Conservation (phyloP, 495 filamentous ascomycete genomes). For the Penicillium roqueforti region DNA sequence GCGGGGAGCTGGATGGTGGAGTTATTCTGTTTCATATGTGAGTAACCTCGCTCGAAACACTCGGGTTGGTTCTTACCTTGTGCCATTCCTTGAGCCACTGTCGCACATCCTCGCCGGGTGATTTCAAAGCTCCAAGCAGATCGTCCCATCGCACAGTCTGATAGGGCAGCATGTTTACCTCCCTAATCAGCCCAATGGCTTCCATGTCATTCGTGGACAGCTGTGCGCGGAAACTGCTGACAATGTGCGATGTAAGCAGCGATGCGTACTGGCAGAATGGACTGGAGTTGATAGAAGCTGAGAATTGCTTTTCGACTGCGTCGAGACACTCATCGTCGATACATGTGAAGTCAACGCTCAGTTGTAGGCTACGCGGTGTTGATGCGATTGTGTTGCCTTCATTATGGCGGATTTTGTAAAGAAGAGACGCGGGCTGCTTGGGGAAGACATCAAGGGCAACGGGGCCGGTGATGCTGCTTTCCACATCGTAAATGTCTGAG, state of each 20-base stretch:
- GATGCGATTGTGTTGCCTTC: constrained; percentile 29
- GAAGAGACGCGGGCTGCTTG: constrained; percentile 74
- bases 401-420: constrained; percentile 64
- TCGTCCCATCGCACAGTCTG: constrained; percentile 38
- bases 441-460: constrained; percentile 66
- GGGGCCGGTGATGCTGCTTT: constrained; percentile 51
- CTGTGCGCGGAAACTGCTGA: constrained; percentile 46
- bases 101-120: constrained; percentile 33
- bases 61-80: constrained; percentile 30
- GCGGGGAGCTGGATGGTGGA: constrained; percentile 34
- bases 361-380: constrained; percentile 51
- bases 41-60: constrained; percentile 1
- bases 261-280: constrained; percentile 42
- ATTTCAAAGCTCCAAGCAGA: constrained; percentile 38
- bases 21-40: constrained; percentile 27
- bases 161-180: constrained; percentile 42
- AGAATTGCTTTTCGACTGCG: constrained; percentile 41
- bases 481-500: constrained; percentile 64
- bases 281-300: constrained; percentile 38
- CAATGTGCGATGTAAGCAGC: constrained; percentile 48
- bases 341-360: constrained; percentile 74
- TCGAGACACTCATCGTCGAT: constrained; percentile 60
- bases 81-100: constrained; percentile 48
- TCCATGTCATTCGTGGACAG: constrained; percentile 57
- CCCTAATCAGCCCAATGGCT: constrained; percentile 41